Percentiles rank a stretch among this genome's conserved stretches.
Conservation (phyloP, 257 asterid species). For the Forsythia viridissima region DNA sequence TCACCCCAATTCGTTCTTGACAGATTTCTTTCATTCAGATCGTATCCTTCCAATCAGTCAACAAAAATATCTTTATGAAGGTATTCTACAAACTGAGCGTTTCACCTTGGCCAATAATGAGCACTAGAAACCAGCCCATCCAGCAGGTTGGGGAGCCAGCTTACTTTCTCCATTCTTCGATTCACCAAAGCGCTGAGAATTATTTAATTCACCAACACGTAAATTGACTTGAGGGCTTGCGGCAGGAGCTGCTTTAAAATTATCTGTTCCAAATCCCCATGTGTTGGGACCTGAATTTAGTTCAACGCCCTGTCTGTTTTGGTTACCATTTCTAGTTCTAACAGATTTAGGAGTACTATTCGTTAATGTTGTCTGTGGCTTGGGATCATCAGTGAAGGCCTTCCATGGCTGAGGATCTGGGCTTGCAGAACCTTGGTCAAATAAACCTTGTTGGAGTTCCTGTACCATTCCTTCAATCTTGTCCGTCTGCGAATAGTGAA, state of each 20-base stretch:
- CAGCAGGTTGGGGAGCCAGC: constrained; percentile 76
- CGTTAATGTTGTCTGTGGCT: constrained; percentile 36
- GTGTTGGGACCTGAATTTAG: constrained; percentile 35
- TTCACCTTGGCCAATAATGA: not conserved
- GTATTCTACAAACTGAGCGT: not conserved
- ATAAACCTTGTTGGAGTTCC: constrained; percentile 74
- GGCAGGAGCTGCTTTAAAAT: constrained; percentile 66
- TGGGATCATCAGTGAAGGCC: constrained; percentile 68
- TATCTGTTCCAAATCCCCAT: constrained; percentile 83
- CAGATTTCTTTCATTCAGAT: not conserved
- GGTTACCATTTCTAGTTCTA: constrained; percentile 66
- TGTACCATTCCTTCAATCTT: constrained; percentile 74
- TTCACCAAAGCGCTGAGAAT: constrained; percentile 56
- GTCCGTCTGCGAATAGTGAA: constrained; percentile 40
- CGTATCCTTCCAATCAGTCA: not conserved
- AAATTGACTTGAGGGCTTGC: constrained; percentile 45
- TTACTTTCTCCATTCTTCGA: constrained; percentile 48
- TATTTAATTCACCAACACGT: constrained; percentile 34
- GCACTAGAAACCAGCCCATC: constrained; percentile 88
- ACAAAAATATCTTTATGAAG: not conserved
- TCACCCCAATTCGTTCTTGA: not conserved
- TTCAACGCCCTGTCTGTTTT: constrained; percentile 44
- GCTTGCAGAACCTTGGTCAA: constrained; percentile 51
- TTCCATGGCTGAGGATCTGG: constrained; percentile 77
- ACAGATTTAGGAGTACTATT: constrained; percentile 56